These are phyloP conservation scores for Candida maris DNA, from an alignment of 805 yeast species.

Conservation along the genomic window DNA sequence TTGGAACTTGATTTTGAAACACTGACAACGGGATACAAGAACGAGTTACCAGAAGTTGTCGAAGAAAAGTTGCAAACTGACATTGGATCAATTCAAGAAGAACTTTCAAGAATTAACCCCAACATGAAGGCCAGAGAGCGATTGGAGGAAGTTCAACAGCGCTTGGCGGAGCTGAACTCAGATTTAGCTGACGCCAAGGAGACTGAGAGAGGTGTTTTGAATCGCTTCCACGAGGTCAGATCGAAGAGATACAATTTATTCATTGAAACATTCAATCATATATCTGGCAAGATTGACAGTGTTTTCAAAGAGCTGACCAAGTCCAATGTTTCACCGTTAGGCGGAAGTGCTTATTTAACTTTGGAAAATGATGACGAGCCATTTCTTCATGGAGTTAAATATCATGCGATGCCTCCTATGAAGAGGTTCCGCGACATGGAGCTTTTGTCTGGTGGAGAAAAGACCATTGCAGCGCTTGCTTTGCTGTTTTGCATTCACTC, in stretches of 20 bases:
- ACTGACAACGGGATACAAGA: constrained; percentile 42
- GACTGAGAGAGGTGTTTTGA: constrained; percentile 51
- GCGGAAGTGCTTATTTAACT: constrained; percentile 90
- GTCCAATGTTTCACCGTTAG: constrained; percentile 65
- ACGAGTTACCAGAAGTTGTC: constrained; percentile 23
- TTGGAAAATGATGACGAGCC: constrained; percentile 91
- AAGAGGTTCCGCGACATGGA: constrained; percentile 93
- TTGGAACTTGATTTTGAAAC: constrained; percentile 54
- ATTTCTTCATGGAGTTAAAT: constrained; percentile 74
- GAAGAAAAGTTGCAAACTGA: constrained; percentile 29
- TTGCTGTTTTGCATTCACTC: constrained; percentile 87
- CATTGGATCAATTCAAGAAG: constrained; percentile 33
- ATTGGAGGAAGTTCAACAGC: constrained; percentile 60
- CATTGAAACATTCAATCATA: constrained; percentile 71
- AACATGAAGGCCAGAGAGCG: constrained; percentile 78
- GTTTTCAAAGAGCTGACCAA: constrained; percentile 86
- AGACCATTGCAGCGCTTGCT: constrained; percentile 94
- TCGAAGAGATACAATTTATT: constrained; percentile 58
- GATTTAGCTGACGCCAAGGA: constrained; percentile 63
- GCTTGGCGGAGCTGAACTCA: constrained; percentile 55
- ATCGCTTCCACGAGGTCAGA: constrained; percentile 57
- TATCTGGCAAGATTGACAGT: constrained; percentile 64
- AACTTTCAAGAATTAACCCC: constrained; percentile 60
- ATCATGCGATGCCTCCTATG: constrained; percentile 95
- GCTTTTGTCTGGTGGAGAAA: constrained; percentile 92